Base-by-base conservation (phyloP, 2,329 filamentous ascomycete genomes). In the Hymenoscyphus scutula region DNA sequence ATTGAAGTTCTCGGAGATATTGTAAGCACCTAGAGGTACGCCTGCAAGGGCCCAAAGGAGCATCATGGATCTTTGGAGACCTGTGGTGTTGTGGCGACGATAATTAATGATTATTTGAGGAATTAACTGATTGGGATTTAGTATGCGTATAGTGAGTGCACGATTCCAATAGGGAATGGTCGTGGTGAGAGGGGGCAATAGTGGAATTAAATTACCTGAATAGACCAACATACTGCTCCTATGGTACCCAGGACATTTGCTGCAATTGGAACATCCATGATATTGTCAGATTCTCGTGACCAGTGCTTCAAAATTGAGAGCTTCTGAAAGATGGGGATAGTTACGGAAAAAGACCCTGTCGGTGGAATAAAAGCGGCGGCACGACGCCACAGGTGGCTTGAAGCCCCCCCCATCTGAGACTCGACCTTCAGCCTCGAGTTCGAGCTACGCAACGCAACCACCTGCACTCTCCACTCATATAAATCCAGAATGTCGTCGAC, bases 21-120 rank as follows among this genome's bases (percentile, higher is more conserved):
- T 75, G 58, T 68, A 80, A 68, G 68, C 75, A 1, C 88, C 88
- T 0, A 90, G 77, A 0, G 87, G 87, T 0, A 90, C 83, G 0
- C 88, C 88, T 1, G 88, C 88, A 76, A 80, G 84, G 0, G 86
- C 85, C 82, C 88, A 90, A 1, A 89, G 78, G 72, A 90, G 82
- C 87, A 90, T 90, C 87, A 90, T 89, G 0, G 84, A 84, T 0
- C 84, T 81, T 57, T 89, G 87, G 0, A 90, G 78, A 0, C 87
- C 88, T 0, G 79, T 82, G 1, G 87, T 86, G 76, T 89, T 80
- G 72, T 89, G 86, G 1, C 87, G 79, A 4, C 83, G 81, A 69
- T 87, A 85, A 69, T 91, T 91, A 69, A 89, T 82, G 37, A 87
- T 73, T 56, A 90, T 89, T 71, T 91, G 88, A 0, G 88, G 88